Evolutionary conservation across 495 filamentous ascomycete genomes (phyloP).

Genomic region (Neurospora africana): DNA sequence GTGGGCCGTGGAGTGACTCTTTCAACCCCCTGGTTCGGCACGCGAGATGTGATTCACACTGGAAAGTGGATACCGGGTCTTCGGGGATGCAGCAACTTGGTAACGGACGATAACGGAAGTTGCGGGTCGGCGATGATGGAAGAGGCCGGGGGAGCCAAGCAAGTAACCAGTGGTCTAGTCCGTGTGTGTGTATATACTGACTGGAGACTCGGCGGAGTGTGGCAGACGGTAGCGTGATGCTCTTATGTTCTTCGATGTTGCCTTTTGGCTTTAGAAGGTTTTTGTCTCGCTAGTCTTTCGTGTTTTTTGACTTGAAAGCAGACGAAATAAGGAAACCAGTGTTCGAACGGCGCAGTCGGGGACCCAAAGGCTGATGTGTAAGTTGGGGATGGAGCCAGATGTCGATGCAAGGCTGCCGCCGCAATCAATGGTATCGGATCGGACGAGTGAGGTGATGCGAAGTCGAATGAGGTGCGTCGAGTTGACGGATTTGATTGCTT

Average conservation of each 20-base stretch:
- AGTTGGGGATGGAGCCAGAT: not conserved
- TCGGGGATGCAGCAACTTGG: constrained; percentile 4
- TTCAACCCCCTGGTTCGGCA: constrained; percentile 31
- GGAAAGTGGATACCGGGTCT: constrained; percentile 10
- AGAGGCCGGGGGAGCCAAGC: constrained; percentile 15
- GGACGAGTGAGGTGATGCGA: not conserved
- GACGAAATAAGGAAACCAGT: not conserved
- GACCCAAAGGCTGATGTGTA: not conserved
- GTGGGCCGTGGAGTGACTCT: constrained; percentile 39
- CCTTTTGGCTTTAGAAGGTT: not conserved
- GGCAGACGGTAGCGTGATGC: constrained; percentile 2
- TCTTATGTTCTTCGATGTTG: not conserved
- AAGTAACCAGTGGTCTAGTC: constrained; percentile 1
- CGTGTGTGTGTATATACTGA: not conserved
- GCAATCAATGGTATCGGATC: not conserved
- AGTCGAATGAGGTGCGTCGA: not conserved
- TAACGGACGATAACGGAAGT: constrained; percentile 17
- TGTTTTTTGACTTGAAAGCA: not conserved
- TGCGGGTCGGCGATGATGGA: constrained; percentile 1
- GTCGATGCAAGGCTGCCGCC: not conserved
- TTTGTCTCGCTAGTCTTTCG: not conserved
- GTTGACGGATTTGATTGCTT: not conserved
- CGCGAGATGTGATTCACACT: constrained; percentile 23
- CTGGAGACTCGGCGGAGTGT: not conserved
- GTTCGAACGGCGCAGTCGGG: not conserved